A percentile compares a stretch with the other conserved stretches of the same genome.
phyloP scores from a whole-genome alignment of 2,329 filamentous ascomycete genomes.

The Moelleriella libera region DNA sequence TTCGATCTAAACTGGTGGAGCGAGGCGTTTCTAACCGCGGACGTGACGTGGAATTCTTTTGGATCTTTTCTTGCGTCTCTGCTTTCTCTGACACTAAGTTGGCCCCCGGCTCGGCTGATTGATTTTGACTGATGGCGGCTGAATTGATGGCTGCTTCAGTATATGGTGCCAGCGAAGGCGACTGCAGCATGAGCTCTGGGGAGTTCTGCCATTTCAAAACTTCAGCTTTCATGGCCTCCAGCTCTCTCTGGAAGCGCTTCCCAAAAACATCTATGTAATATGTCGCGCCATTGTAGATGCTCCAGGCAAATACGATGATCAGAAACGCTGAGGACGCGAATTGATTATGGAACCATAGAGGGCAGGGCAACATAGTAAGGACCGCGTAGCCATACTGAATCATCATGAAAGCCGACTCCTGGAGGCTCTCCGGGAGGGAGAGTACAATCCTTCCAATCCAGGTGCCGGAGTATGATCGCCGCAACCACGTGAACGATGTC shows the following conservation, averaged over 20 bases:
- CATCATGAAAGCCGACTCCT: slow-evolving; percentile 87
- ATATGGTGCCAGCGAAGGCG: slow-evolving; percentile 18
- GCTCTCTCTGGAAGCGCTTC: slow-evolving; percentile 88
- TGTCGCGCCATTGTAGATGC: slow-evolving; percentile 90
- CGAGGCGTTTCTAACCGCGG: slow-evolving; percentile 9
- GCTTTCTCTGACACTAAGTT: not conserved
- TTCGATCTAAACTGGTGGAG: slow-evolving; percentile 31
- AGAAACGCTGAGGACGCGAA: slow-evolving; percentile 70
- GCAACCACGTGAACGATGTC: slow-evolving; percentile 95
- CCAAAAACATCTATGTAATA: slow-evolving; percentile 99
- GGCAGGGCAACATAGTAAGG: slow-evolving; percentile 86
- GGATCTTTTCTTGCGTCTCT: not conserved
- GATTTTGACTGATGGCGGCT: slow-evolving; percentile 5
- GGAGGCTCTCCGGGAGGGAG: slow-evolving; percentile 56
- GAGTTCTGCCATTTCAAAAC: slow-evolving; percentile 74
- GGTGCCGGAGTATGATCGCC: slow-evolving; percentile 76
- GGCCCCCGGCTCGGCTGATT: slow-evolving; percentile 6
- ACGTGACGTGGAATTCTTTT: slow-evolving; percentile 5
- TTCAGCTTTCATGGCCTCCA: slow-evolving; percentile 78
- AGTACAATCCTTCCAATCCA: slow-evolving; percentile 82
- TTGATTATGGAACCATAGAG: slow-evolving; percentile 84
- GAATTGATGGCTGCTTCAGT: slow-evolving; percentile 8
- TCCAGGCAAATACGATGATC: slow-evolving; percentile 77
- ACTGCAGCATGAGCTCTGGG: slow-evolving; percentile 29
- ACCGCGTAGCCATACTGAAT: slow-evolving; percentile 90